These are phyloP conservation scores for Debaryomyces psychrophilus DNA, from an alignment of 1,139 yeast genomes.

Conservation along the genomic window DNA sequence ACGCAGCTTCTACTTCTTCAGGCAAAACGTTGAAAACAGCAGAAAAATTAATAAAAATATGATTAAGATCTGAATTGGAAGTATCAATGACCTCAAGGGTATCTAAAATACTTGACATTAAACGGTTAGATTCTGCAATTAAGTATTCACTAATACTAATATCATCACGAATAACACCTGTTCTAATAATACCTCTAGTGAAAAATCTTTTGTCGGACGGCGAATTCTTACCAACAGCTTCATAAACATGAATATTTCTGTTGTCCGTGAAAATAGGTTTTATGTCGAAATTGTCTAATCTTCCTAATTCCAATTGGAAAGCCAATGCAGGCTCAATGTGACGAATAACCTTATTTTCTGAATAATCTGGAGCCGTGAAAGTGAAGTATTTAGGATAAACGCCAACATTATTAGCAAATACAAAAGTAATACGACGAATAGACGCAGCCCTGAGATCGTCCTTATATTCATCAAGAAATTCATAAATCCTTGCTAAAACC, in stretches of 20 bases:
- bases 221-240: slow-evolving; percentile 93
- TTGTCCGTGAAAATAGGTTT: slow-evolving; percentile 95
- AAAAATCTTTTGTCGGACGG: slow-evolving; percentile 93
- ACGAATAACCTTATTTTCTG: slow-evolving; percentile 88
- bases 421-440: slow-evolving; percentile 90
- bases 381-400: slow-evolving; percentile 94
- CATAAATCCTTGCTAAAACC: slow-evolving; percentile 62
- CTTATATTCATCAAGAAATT: slow-evolving; percentile 66
- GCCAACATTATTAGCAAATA: slow-evolving; percentile 81
- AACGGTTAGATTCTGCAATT: slow-evolving; percentile 93
- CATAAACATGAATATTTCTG: slow-evolving; percentile 95
- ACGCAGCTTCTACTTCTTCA: slow-evolving; percentile 95
- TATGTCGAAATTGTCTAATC: slow-evolving; percentile 91
- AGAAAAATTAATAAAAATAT: slow-evolving; percentile 93
- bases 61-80: slow-evolving; percentile 92
- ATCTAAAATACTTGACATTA: slow-evolving; percentile 94
- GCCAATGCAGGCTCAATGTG: slow-evolving; percentile 98
- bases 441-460: slow-evolving; percentile 71
- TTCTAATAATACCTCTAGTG: slow-evolving; percentile 95
- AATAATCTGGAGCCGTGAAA: slow-evolving; percentile 83
- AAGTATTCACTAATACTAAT: slow-evolving; percentile 90
- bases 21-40: slow-evolving; percentile 94
- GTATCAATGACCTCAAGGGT: slow-evolving; percentile 94
- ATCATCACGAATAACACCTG: slow-evolving; percentile 92
- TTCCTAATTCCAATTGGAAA: slow-evolving; percentile 91